These are phyloP conservation scores for Puya raimondii DNA, from an alignment of 176 grass and related monocot species.

Conservation along the genomic window DNA sequence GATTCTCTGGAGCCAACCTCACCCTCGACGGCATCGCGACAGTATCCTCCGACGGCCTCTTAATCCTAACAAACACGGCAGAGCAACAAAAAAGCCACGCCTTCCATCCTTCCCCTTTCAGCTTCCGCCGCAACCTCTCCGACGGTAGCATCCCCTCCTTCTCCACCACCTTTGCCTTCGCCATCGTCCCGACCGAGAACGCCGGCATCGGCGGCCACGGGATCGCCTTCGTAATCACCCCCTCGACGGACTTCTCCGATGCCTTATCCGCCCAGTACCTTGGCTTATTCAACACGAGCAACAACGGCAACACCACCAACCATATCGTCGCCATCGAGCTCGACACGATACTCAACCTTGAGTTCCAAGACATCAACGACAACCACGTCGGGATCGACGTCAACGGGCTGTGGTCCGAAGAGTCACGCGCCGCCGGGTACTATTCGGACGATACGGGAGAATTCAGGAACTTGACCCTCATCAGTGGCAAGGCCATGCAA, in stretches of 20 bases:
- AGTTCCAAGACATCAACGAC: no score
- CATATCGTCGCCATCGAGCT: slow-evolving; percentile 23
- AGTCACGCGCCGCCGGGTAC: no score
- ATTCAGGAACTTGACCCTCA: no score
- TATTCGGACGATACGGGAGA: no score
- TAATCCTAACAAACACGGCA: slow-evolving; percentile 18
- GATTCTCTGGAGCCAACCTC: slow-evolving; percentile 21
- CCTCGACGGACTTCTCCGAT: slow-evolving; percentile 6
- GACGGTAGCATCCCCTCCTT: slow-evolving; percentile 26
- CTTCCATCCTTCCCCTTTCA: slow-evolving; percentile 15
- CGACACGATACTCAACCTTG: slow-evolving; percentile 20
- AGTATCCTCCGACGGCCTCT: slow-evolving; percentile 14
- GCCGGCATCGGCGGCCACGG: slow-evolving; percentile 13
- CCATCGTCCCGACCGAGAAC: slow-evolving; percentile 6
- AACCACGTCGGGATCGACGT: no score
- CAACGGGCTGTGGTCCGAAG: no score
- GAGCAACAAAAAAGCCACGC: slow-evolving; percentile 15
- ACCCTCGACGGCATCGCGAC: slow-evolving; percentile 18
- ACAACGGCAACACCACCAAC: slow-evolving; percentile 9
- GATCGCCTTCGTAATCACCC: slow-evolving; percentile 15
- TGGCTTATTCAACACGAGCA: slow-evolving; percentile 21
- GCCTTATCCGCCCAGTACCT: slow-evolving; percentile 8
- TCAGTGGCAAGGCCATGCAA: no score
- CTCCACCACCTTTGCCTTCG: slow-evolving; percentile 25
- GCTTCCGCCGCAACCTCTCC: slow-evolving; percentile 4